These are phyloP conservation scores for Russula abietina DNA, from an alignment of 768 basidiomycete species.

Conservation along the genomic window DNA sequence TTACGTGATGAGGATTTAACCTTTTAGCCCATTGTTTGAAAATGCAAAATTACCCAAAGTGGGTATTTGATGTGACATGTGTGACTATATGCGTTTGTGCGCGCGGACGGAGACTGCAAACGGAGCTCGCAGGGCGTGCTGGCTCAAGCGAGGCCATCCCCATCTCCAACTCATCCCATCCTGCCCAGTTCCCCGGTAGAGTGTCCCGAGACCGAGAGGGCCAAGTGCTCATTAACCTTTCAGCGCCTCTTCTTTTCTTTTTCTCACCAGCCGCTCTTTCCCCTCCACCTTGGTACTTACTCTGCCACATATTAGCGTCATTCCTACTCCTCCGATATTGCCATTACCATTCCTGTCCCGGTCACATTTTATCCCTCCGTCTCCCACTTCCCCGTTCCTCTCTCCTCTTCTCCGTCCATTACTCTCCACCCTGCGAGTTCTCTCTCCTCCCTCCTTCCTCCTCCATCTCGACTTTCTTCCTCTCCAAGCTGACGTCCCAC, in stretches of 20 bases:
- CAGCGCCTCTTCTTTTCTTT: slow-evolving; percentile 6
- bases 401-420: neutral
- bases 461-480: neutral
- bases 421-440: neutral
- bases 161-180: neutral
- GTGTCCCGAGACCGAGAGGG: neutral
- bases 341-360: slow-evolving; percentile 12
- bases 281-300: neutral
- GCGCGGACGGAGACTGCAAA: neutral
- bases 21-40: slow-evolving; percentile 15
- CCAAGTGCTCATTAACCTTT: neutral
- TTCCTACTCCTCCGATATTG: slow-evolving; percentile 12
- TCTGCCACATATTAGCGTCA: neutral
- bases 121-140: neutral
- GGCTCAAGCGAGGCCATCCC: neutral
- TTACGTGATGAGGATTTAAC: slow-evolving; percentile 17
- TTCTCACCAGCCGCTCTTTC: neutral
- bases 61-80: neutral
- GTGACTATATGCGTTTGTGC: neutral
- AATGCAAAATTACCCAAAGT: neutral
- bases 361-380: slow-evolving; percentile 21
- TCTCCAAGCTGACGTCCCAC: slow-evolving; percentile 20
- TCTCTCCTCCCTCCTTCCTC: neutral
- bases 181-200: neutral
- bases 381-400: slow-evolving; percentile 8